phyloP scores from a whole-genome alignment of 2,329 filamentous ascomycete species.

The Aotearoamyces nothofagi region DNA sequence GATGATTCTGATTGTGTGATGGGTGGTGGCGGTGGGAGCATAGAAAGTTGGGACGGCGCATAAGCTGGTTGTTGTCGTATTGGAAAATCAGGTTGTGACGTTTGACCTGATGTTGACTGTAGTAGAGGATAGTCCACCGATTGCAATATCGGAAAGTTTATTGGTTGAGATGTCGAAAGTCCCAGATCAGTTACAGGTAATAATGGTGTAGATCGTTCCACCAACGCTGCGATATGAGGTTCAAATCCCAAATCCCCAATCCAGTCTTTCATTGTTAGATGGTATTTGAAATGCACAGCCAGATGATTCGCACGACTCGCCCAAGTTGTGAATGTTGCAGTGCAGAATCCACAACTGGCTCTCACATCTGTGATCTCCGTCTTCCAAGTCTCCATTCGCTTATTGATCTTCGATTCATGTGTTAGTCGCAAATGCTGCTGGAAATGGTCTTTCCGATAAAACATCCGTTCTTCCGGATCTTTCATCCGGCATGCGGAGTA shows the following conservation, averaged over 20 bases:
- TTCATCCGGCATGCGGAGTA: conserved; percentile 44
- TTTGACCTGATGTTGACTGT: too few relatives aligned
- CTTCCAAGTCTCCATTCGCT: conserved; percentile 43
- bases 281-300: conserved; percentile 23
- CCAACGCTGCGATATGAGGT: conserved; percentile 16
- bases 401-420: conserved; percentile 37
- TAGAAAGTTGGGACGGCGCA: too few relatives aligned
- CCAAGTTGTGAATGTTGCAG: conserved; percentile 24
- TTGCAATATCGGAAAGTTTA: too few relatives aligned
- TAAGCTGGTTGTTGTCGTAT: too few relatives aligned
- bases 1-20: too few relatives aligned
- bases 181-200: too few relatives aligned
- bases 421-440: conserved; percentile 44
- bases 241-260: conserved; percentile 26
- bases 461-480: conserved; percentile 36
- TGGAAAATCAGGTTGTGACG: too few relatives aligned
- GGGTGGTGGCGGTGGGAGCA: too few relatives aligned
- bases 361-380: conserved; percentile 36
- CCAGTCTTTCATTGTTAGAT: conserved; percentile 23
- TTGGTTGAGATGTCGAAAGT: too few relatives aligned
- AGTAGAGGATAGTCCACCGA: too few relatives aligned
- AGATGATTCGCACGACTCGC: conserved; percentile 26
- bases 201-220: too few relatives aligned
- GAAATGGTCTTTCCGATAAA: conserved; percentile 47
- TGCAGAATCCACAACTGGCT: conserved; percentile 28